Evolutionary conservation across 2,329 filamentous ascomycete genomes (phyloP).

Genomic region (Leptodontidium sp.): DNA sequence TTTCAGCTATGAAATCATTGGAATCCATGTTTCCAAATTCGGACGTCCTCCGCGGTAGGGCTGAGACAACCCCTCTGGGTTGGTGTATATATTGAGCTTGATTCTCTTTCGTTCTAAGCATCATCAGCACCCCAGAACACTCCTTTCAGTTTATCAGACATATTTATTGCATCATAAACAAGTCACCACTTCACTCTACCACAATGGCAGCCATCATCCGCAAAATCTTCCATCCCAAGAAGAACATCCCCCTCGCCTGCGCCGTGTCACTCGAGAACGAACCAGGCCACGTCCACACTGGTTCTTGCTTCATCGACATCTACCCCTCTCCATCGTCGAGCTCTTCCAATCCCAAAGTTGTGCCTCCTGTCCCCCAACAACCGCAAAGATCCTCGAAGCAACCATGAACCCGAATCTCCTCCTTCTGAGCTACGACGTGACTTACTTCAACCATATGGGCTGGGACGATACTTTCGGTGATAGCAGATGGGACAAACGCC

Average conservation of each 20-base stretch:
- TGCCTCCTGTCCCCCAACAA: constrained; percentile 46
- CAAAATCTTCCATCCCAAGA: constrained; percentile 47
- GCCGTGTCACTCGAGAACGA: constrained; percentile 45
- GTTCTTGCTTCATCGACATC: constrained; percentile 42
- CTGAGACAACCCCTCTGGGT: too few relatives aligned
- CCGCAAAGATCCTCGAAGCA: constrained; percentile 45
- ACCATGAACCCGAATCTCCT: constrained; percentile 45
- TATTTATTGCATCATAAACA: too few relatives aligned
- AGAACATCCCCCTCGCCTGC: constrained; percentile 47
- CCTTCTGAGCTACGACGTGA: constrained; percentile 49
- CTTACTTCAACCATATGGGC: constrained; percentile 48
- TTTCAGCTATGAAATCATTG: background rate
- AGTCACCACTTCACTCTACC: background rate
- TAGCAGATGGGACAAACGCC: constrained; percentile 46
- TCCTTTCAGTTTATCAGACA: background rate
- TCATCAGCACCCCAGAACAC: too few relatives aligned
- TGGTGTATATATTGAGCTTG: too few relatives aligned
- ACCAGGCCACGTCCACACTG: constrained; percentile 45
- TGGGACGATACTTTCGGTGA: constrained; percentile 48
- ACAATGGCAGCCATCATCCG: constrained; percentile 3
- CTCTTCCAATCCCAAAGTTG: constrained; percentile 49
- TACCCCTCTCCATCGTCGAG: constrained; percentile 47
- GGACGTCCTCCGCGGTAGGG: too few relatives aligned
- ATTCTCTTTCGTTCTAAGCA: too few relatives aligned
- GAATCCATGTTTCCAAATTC: background rate